phyloP scores from a whole-genome alignment of 192 early-diverging fungal genomes.

The Blastocladiella britannica region DNA sequence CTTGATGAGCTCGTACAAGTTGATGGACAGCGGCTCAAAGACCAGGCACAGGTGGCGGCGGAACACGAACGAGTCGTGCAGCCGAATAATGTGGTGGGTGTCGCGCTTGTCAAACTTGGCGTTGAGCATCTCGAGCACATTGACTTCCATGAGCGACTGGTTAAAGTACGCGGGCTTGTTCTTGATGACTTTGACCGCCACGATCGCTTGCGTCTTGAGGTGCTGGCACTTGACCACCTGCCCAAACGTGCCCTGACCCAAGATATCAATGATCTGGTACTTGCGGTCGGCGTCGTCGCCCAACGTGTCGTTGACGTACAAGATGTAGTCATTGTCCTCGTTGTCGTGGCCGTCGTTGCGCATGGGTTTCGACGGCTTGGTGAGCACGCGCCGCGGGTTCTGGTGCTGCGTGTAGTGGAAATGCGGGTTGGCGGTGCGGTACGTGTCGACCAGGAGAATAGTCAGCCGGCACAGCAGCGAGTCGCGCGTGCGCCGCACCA shows the following conservation, averaged over 20 bases:
- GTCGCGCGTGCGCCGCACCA: not conserved
- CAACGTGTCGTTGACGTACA: slow-evolving; percentile 92
- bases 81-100: slow-evolving; percentile 69
- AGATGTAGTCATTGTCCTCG: slow-evolving; percentile 85
- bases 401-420: slow-evolving; percentile 56
- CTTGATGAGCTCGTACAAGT: slow-evolving; percentile 94
- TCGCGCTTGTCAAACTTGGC: slow-evolving; percentile 66
- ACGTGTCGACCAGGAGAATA: slow-evolving; percentile 43
- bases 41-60: slow-evolving; percentile 82
- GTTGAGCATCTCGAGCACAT: slow-evolving; percentile 80
- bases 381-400: slow-evolving; percentile 77
- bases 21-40: slow-evolving; percentile 92
- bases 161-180: slow-evolving; percentile 95
- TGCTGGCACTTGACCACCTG: slow-evolving; percentile 95
- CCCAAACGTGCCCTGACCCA: slow-evolving; percentile 95
- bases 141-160: slow-evolving; percentile 91
- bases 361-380: slow-evolving; percentile 74
- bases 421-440: slow-evolving; percentile 53
- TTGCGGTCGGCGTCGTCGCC: slow-evolving; percentile 72
- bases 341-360: slow-evolving; percentile 89
- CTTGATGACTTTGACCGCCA: slow-evolving; percentile 95
- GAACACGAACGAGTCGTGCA: slow-evolving; percentile 83
- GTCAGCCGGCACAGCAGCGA: slow-evolving; percentile 24
- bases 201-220: slow-evolving; percentile 69
- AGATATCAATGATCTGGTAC: slow-evolving; percentile 80